phyloP scores from a whole-genome alignment of 176 grass and related monocot species.

The Lolium rigidum region DNA sequence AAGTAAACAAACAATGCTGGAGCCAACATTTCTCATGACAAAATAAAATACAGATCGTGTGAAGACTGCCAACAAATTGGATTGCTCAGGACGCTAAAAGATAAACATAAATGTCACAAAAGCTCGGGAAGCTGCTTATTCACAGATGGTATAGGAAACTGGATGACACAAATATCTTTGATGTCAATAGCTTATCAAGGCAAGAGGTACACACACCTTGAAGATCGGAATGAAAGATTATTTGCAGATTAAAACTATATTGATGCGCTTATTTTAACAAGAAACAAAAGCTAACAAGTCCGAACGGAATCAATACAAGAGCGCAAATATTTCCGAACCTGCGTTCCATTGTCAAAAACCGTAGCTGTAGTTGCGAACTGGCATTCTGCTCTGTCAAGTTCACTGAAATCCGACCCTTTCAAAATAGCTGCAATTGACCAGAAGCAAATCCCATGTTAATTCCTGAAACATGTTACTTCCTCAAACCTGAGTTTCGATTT shows the following conservation, averaged over 20 bases:
- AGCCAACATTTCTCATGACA: background rate
- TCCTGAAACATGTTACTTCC: too few relatives aligned
- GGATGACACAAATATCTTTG: background rate
- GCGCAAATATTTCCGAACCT: constrained; percentile 53
- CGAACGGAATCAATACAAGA: constrained; percentile 10
- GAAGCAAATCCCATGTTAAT: constrained; percentile 22
- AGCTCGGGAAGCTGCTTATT: constrained; percentile 13
- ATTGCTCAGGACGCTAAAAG: background rate
- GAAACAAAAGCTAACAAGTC: constrained; percentile 1
- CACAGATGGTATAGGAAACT: background rate
- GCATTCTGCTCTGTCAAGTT: constrained; percentile 72
- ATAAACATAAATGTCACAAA: background rate
- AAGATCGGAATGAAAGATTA: background rate
- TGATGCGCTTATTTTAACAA: background rate
- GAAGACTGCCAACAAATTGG: background rate
- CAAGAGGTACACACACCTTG: background rate
- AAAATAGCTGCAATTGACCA: constrained; percentile 74
- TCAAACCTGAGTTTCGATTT: constrained; percentile 6
- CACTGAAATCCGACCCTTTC: constrained; percentile 77
- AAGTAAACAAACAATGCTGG: too few relatives aligned
- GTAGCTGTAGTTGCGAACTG: constrained; percentile 73
- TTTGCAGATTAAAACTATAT: background rate
- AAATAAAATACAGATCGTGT: background rate
- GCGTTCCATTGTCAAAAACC: constrained; percentile 85
- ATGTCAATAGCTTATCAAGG: background rate